Evolutionary conservation across 2,329 filamentous ascomycete genomes (phyloP), one percentile per base, ranked within the genome.

Genomic region (Fusarium sp.): DNA sequence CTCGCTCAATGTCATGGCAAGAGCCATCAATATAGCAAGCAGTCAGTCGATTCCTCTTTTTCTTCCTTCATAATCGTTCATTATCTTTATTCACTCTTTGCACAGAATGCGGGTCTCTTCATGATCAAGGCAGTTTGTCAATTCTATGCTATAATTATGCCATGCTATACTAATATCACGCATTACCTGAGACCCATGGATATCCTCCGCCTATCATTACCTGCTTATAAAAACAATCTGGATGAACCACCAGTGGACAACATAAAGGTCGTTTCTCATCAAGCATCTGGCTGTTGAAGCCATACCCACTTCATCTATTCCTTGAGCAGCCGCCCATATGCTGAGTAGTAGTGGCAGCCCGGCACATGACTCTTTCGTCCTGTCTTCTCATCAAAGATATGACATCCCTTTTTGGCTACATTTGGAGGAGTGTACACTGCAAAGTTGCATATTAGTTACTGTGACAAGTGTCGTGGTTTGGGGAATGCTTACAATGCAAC

Each of bases 361-460:
- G 86, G 85, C 48, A 94, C 86, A 78, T 93, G 91, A 72, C 85
- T 91, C 61, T 87, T 88, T 79, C 89, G 89, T 55, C 94, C 92
- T 5, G 93, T 97, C 72, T 85, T 85, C 69, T 90, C 87, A 75
- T 95, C 88, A 79, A 95, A 98, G 76, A 95, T 89, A 75, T 93
- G 87, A 79, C 93, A 97, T 25, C 94, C 94, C 64, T 89, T 88
- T 63, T 88, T 91, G 40, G 93, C 93, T 40, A 95, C 94, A 75
- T 97, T 97, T 5, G 94, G 94, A 37, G 94, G 94, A 16, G 93
- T 95, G 77, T 96, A 96, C 64, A 97, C 84, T 89, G 77, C 69
- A 71, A 55, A 59, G 61, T 61, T 69, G 62, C 73, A 63, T 49
- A 74, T 80, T 67, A 81, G 78, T 68, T 68, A 62, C 56, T 55